These are phyloP conservation scores for Metschnikowia corniflorae DNA, from an alignment of 805 yeast species.

Conservation along the genomic window DNA sequence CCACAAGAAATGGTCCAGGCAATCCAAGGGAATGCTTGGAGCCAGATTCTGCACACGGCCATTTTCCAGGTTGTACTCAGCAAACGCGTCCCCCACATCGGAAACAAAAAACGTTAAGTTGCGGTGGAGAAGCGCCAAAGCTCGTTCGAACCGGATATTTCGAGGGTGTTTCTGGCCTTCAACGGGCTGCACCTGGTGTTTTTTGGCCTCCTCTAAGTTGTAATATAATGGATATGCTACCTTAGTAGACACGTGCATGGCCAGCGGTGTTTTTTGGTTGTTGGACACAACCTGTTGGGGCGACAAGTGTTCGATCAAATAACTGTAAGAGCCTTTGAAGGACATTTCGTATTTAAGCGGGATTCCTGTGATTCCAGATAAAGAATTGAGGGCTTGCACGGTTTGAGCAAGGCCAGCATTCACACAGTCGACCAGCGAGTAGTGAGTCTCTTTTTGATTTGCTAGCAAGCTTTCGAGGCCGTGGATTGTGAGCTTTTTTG, in stretches of 20 bases:
- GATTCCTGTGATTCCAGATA: constrained; percentile 26
- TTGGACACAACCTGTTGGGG: constrained; percentile 7
- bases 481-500: not conserved
- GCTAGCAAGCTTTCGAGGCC: not conserved
- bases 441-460: constrained; percentile 6
- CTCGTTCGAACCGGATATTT: constrained; percentile 32
- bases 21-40: constrained; percentile 32
- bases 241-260: constrained; percentile 6
- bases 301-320: constrained; percentile 22
- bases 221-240: constrained; percentile 28
- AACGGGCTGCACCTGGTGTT: constrained; percentile 4
- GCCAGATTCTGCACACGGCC: constrained; percentile 9
- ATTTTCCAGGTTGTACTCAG: constrained; percentile 13
- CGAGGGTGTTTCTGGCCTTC: constrained; percentile 9
- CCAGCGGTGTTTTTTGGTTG: constrained; percentile 2
- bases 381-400: constrained; percentile 23
- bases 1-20: constrained; percentile 41
- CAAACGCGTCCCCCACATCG: constrained; percentile 18
- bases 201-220: constrained; percentile 21
- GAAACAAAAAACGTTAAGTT: constrained; percentile 27
- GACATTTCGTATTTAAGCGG: constrained; percentile 28
- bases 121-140: constrained; percentile 29
- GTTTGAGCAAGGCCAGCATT: constrained; percentile 33
- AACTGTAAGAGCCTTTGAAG: constrained; percentile 20
- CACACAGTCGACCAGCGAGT: constrained; percentile 21